phyloP scores from a whole-genome alignment of 495 filamentous ascomycete genomes.

The Jackrogersella minutella region DNA sequence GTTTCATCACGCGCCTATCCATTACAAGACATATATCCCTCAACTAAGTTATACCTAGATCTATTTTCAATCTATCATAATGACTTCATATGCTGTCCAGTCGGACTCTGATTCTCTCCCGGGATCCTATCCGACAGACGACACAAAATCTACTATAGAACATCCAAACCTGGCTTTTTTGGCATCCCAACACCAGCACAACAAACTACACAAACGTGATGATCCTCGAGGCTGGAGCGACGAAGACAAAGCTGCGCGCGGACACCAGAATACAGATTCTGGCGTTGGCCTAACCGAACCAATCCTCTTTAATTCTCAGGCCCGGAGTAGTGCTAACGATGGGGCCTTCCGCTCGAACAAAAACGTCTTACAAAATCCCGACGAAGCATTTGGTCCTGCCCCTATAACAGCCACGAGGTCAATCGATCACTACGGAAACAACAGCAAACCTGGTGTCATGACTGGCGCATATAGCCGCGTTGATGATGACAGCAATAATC shows the following conservation, averaged over 20 bases:
- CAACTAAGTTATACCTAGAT: neutral
- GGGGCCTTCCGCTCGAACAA: conserved; percentile 5
- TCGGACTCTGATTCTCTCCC: conserved; percentile 13
- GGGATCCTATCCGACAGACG: conserved; percentile 29
- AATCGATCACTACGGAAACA: neutral
- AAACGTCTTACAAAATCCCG: neutral
- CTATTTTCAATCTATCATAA: neutral
- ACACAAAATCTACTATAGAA: neutral
- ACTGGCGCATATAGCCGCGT: conserved; percentile 34
- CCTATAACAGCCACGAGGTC: neutral
- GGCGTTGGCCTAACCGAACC: conserved; percentile 41
- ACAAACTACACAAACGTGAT: conserved; percentile 46
- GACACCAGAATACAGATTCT: conserved; percentile 46
- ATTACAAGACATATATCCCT: neutral
- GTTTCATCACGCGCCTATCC: neutral
- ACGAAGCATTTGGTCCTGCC: neutral
- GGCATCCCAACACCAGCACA: conserved; percentile 29
- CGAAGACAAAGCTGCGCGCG: conserved; percentile 11
- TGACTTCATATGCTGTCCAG: conserved; percentile 20
- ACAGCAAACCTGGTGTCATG: conserved; percentile 33
- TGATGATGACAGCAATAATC: neutral
- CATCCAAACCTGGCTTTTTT: conserved; percentile 7
- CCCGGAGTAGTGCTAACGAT: neutral
- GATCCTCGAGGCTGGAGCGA: conserved; percentile 41
- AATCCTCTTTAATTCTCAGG: neutral